Evolutionary conservation across 352 stramenopile genomes (phyloP).

Genomic region (Pythium brassicae): DNA sequence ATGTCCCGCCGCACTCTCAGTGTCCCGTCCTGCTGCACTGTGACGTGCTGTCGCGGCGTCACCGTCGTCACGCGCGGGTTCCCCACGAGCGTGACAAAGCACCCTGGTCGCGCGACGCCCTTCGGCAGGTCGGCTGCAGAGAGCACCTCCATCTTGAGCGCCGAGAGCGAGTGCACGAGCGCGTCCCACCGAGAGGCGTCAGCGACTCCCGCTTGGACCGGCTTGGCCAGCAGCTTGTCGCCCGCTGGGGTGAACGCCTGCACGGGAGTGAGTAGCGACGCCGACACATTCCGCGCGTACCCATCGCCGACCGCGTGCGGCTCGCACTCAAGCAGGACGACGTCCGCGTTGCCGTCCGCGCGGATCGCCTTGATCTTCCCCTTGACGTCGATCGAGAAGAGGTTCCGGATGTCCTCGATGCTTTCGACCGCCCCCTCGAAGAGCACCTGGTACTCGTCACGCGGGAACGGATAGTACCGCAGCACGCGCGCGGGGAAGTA

Average conservation of each 20-base stretch:
- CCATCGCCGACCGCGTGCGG: background rate
- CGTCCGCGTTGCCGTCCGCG: slow-evolving; percentile 50
- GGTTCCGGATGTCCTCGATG: slow-evolving; percentile 52
- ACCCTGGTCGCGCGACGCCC: slow-evolving; percentile 22
- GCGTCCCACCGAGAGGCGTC: slow-evolving; percentile 18
- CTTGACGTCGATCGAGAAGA: slow-evolving; percentile 56
- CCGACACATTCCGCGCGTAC: background rate
- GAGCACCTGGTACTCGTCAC: slow-evolving; percentile 42
- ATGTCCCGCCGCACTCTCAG: slow-evolving; percentile 19
- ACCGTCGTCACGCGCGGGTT: slow-evolving; percentile 18
- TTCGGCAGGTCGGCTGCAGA: slow-evolving; percentile 40
- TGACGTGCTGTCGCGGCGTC: slow-evolving; percentile 1
- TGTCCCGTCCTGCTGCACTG: slow-evolving; percentile 20
- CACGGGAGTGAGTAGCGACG: slow-evolving; percentile 20
- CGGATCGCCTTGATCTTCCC: slow-evolving; percentile 46
- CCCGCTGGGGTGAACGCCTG: slow-evolving; percentile 31
- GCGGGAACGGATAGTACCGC: slow-evolving; percentile 42
- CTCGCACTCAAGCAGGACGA: slow-evolving; percentile 24
- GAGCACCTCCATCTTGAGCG: slow-evolving; percentile 39
- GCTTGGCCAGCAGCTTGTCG: slow-evolving; percentile 33
- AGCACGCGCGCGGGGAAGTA: slow-evolving; percentile 56
- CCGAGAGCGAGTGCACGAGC: slow-evolving; percentile 34
- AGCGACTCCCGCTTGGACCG: slow-evolving; percentile 19
- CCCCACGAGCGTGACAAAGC: slow-evolving; percentile 43
- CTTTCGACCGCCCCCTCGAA: slow-evolving; percentile 57